A percentile compares a stretch with the other conserved stretches of the same genome.
phyloP scores from a whole-genome alignment of 495 filamentous ascomycete species.

The Tuber borchii region DNA sequence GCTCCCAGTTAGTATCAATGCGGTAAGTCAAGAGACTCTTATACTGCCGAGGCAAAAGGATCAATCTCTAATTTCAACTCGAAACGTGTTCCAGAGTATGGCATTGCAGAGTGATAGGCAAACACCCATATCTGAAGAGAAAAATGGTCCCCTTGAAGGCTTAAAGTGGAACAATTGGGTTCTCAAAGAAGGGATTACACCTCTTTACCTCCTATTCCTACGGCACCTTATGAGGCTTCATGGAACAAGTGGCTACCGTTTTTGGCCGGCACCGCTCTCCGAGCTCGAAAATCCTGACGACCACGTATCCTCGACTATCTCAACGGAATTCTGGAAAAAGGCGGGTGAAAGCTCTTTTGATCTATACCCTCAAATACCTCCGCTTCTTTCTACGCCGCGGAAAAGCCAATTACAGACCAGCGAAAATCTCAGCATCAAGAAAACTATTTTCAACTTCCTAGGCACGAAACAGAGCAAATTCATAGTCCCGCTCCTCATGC shows the following conservation, averaged over 20 bases:
- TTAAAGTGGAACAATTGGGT: conserved; percentile 47
- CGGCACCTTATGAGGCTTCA: conserved; percentile 6
- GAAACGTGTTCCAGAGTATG: background rate
- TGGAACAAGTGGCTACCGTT: no score
- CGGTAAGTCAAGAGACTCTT: conserved; percentile 41
- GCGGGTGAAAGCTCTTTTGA: background rate
- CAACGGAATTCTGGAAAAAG: conserved; percentile 24
- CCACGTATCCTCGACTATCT: conserved; percentile 19
- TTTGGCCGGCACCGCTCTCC: background rate
- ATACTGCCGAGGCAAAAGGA: conserved; percentile 23
- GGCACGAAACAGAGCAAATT: conserved; percentile 10
- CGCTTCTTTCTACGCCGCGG: conserved; percentile 18
- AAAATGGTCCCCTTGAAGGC: conserved; percentile 16
- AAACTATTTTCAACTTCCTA: conserved; percentile 21
- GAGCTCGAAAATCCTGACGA: conserved; percentile 8
- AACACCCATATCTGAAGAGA: conserved; percentile 38
- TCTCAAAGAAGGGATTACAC: conserved; percentile 37
- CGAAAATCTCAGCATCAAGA: conserved; percentile 12
- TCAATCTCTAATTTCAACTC: background rate
- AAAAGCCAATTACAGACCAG: conserved; percentile 2
- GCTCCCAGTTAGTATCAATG: conserved; percentile 30
- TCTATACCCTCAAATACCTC: conserved; percentile 9
- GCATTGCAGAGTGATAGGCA: conserved; percentile 20
- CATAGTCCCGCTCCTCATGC: conserved; percentile 20
- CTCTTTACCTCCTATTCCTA: conserved; percentile 44